Percentiles rank a stretch among this genome's conserved stretches.
Conservation (phyloP, 169 alveolate genomes). For the Eimeria tenella region DNA sequence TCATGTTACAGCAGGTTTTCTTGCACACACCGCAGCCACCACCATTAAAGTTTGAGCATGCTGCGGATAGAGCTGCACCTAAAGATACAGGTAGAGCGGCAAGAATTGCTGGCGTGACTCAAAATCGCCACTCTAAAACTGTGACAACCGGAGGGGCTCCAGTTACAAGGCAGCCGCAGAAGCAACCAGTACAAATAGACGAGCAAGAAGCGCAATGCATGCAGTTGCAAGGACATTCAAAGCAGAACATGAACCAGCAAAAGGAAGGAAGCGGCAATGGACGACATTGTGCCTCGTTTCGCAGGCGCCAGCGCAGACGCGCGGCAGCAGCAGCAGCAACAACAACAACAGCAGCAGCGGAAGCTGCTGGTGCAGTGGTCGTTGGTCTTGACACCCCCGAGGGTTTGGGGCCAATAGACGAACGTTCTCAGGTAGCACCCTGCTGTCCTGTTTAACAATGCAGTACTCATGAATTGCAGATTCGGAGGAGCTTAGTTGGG, state of each 20-base stretch:
- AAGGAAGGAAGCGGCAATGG: constrained; percentile 33
- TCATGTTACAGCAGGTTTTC: constrained; percentile 57
- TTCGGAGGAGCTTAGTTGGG: too few species aligned
- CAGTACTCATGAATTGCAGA: too few species aligned
- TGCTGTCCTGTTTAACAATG: too few species aligned
- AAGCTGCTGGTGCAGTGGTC: background rate
- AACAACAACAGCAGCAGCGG: constrained; percentile 24
- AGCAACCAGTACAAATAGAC: background rate
- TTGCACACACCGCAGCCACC: constrained; percentile 44
- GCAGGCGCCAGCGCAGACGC: constrained; percentile 70
- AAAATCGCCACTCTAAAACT: background rate
- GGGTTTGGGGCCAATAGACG: too few species aligned
- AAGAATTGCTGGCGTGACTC: constrained; percentile 12
- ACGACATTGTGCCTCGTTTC: constrained; percentile 34
- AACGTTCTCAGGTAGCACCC: too few species aligned
- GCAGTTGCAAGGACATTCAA: constrained; percentile 14
- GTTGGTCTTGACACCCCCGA: too few species aligned
- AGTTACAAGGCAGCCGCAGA: constrained; percentile 4
- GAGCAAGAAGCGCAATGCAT: background rate
- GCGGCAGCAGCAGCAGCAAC: constrained; percentile 60
- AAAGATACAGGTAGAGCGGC: background rate
- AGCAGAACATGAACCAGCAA: background rate
- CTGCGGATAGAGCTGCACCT: background rate
- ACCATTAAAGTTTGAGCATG: background rate
- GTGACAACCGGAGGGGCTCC: background rate